Conservation (phyloP, 1,139 yeast species). For the Candida sp. region DNA sequence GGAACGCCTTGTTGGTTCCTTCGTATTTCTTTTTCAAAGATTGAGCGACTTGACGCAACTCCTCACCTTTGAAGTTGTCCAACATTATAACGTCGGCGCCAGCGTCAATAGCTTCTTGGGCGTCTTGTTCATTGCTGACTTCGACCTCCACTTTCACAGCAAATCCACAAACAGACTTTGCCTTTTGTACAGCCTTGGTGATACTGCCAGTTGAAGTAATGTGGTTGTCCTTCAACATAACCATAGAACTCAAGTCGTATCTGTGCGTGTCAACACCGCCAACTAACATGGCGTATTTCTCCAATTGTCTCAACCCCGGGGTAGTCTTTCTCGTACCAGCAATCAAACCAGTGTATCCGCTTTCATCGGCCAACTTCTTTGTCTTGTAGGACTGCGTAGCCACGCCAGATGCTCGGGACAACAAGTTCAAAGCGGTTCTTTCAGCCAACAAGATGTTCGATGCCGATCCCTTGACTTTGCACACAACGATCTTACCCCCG, state of each 20-base stretch:
- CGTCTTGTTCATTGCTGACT: slow-evolving; percentile 82
- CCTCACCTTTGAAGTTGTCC: slow-evolving; percentile 81
- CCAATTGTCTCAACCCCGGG: slow-evolving; percentile 87
- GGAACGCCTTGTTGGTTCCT: slow-evolving; percentile 53
- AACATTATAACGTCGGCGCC: slow-evolving; percentile 98
- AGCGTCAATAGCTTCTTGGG: slow-evolving; percentile 89
- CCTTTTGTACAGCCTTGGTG: slow-evolving; percentile 78
- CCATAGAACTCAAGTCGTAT: slow-evolving; percentile 92
- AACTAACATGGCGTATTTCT: slow-evolving; percentile 93
- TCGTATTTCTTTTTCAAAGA: slow-evolving; percentile 62
- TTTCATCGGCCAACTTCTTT: slow-evolving; percentile 61
- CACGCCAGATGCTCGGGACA: slow-evolving; percentile 86
- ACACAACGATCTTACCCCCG: slow-evolving; percentile 71
- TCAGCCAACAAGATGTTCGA: slow-evolving; percentile 82
- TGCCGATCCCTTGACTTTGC: slow-evolving; percentile 81
- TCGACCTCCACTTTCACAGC: slow-evolving; percentile 93
- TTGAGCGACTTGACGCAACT: slow-evolving; percentile 67
- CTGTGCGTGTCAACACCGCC: slow-evolving; percentile 97
- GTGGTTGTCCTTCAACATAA: slow-evolving; percentile 96
- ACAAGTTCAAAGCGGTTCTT: slow-evolving; percentile 80
- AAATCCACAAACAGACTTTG: slow-evolving; percentile 86
- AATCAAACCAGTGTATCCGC: slow-evolving; percentile 83
- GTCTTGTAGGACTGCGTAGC: slow-evolving; percentile 79
- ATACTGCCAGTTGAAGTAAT: slow-evolving; percentile 93
- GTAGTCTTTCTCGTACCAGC: slow-evolving; percentile 99